These are phyloP conservation scores for Prunus salicina DNA, from an alignment of 306 rosid genomes.

Conservation along the genomic window DNA sequence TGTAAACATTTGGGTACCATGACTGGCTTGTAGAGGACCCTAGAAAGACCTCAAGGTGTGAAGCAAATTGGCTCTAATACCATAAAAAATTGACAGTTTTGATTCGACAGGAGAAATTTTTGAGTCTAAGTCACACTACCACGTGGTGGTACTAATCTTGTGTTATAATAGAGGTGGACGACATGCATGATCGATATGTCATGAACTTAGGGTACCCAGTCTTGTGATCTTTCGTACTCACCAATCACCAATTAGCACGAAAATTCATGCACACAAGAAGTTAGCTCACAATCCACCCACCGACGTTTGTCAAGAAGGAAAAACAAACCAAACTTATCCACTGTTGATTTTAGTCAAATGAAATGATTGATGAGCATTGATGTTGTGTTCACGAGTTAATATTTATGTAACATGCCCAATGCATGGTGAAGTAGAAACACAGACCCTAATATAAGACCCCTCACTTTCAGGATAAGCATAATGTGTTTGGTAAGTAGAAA, in stretches of 20 bases:
- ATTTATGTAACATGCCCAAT: neutral
- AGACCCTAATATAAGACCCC: neutral
- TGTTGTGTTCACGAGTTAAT: neutral
- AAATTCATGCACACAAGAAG: neutral
- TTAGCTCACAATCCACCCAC: neutral
- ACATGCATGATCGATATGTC: too few species aligned
- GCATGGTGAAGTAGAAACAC: neutral
- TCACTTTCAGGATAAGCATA: neutral
- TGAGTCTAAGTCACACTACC: too few species aligned
- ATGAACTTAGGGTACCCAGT: neutral
- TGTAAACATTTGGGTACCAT: too few species aligned
- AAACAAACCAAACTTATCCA: neutral
- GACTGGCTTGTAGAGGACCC: too few species aligned
- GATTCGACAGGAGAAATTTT: too few species aligned
- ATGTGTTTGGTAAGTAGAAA: too few species aligned
- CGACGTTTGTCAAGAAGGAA: too few species aligned
- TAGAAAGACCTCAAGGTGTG: too few species aligned
- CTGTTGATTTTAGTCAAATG: neutral
- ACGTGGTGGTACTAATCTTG: too few species aligned
- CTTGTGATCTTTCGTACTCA: neutral
- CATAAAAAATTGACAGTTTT: too few species aligned
- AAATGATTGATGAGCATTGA: neutral
- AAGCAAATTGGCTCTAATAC: too few species aligned
- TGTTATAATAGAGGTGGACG: too few species aligned
- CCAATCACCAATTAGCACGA: neutral